A percentile compares a stretch with the other conserved stretches of the same genome.
phyloP scores from a whole-genome alignment of 192 early-diverging fungal species.

The Coemansia sp. region DNA sequence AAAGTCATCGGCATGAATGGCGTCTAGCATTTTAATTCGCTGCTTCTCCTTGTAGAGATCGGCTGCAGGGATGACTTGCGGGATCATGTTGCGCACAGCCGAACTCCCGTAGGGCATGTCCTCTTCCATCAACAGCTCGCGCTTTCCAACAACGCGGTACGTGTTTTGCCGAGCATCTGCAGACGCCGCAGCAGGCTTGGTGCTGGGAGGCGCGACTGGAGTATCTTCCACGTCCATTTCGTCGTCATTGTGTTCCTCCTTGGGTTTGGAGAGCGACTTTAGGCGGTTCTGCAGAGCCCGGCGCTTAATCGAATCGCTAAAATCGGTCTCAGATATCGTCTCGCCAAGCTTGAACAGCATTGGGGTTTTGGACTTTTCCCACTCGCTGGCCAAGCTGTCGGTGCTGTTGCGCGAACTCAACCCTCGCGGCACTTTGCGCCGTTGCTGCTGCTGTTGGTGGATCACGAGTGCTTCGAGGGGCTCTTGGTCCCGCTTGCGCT shows the following conservation, averaged over 20 bases:
- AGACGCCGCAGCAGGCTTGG: neutral
- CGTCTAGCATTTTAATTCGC: conserved; percentile 66
- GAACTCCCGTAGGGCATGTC: neutral
- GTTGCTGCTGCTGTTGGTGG: conserved; percentile 18
- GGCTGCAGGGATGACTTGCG: conserved; percentile 22
- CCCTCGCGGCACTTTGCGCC: conserved; percentile 8
- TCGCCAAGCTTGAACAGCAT: conserved; percentile 66
- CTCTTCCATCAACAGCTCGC: conserved; percentile 14
- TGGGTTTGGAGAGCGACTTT: conserved; percentile 10
- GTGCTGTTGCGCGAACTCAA: conserved; percentile 3
- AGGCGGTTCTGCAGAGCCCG: conserved; percentile 55
- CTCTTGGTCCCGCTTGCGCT: conserved; percentile 73
- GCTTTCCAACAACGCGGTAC: conserved; percentile 24
- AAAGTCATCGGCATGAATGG: conserved; percentile 59
- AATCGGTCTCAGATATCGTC: conserved; percentile 64
- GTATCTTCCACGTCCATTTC: conserved; percentile 14
- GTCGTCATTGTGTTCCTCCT: neutral
- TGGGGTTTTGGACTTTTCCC: conserved; percentile 16
- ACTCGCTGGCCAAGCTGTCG: conserved; percentile 20
- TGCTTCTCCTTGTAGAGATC: conserved; percentile 43
- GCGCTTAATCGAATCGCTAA: conserved; percentile 55
- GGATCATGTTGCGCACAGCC: conserved; percentile 13
- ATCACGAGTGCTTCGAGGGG: conserved; percentile 64
- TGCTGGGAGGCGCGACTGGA: neutral
- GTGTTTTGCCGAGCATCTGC: conserved; percentile 10